Conservation (phyloP, 73 alveolate species). For the Paramecium primaurelia region DNA sequence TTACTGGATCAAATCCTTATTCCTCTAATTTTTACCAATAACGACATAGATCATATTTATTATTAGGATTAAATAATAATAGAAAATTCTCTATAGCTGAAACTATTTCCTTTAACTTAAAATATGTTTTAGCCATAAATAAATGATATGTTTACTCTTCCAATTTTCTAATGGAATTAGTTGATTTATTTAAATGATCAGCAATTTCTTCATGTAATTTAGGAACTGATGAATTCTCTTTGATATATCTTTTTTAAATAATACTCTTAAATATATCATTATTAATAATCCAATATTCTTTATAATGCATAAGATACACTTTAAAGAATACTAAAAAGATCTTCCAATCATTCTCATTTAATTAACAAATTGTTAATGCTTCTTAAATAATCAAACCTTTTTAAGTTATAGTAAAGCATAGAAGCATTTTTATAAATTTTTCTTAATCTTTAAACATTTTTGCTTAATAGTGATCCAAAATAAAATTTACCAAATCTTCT, state of each 20-base stretch:
- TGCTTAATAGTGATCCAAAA: conserved; percentile 26
- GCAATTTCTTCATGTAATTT: conserved; percentile 52
- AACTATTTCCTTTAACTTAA: conserved; percentile 55
- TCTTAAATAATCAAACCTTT: conserved; percentile 45
- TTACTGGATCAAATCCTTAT: conserved; percentile 76
- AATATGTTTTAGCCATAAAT: conserved; percentile 54
- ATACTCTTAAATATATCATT: conserved; percentile 52
- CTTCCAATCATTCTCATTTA: conserved; percentile 52
- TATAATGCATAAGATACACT: conserved; percentile 43
- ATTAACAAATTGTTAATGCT: neutral
- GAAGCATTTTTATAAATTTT: conserved; percentile 41
- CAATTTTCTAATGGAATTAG: conserved; percentile 56
- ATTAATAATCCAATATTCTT: conserved; percentile 58
- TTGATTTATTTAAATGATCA: conserved; percentile 34
- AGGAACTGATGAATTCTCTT: neutral
- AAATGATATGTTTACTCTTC: conserved; percentile 59
- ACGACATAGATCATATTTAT: conserved; percentile 72
- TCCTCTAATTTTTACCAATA: conserved; percentile 73
- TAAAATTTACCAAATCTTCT: conserved; percentile 40
- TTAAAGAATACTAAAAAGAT: conserved; percentile 51
- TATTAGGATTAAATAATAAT: conserved; percentile 65
- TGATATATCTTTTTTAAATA: neutral
- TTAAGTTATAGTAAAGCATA: conserved; percentile 44
- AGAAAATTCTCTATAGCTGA: conserved; percentile 57
- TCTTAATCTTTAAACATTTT: conserved; percentile 28